Base-by-base conservation (phyloP, 2,329 filamentous ascomycete genomes). In the Colletotrichum cordylinicola region DNA sequence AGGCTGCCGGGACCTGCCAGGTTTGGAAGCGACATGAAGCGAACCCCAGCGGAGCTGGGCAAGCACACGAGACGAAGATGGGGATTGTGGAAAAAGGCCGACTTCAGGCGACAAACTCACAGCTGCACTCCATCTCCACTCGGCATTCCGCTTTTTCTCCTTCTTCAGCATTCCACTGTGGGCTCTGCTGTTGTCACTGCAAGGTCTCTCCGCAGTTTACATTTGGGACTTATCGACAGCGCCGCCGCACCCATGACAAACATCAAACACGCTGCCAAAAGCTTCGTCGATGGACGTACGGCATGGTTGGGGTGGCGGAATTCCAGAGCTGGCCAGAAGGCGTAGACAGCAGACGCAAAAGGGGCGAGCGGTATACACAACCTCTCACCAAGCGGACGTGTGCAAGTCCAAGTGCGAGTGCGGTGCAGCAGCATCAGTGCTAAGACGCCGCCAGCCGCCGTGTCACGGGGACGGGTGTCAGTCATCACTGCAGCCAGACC, bases 61-160 rank as follows among this genome's bases (percentile, higher is more conserved):
- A 39, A 75, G 39, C 62, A 75, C 64, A 67, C 69, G 69, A 73
- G 62, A 75, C 70, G 67, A 70, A 75, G 55, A 75, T 35, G 68
- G 62, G 56, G 61, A 37, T 65, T 71, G 56, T 35, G 35, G 68
- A 16, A 43, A 33, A 35, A 27, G 43, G 43, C 33, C 43, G 21
- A 18, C 24, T 33, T 35, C 39, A 48, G 66, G 29, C 43, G 37
- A 31, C 43, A 27, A 29, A 43, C 39, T 39, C n/a, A 21, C 43
- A 52, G 43, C 31, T 29, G 31, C 21, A 72, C 31, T 56, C 69
- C 33, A 56, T 52, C 24, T 43, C 43, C 31, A 37, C n/a, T 62
- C 69, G 55, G 72, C 68, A 72, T 75, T 75, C 68, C 68, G 52
- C 37, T 37, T 43, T 48, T 64, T 48, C 9, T 56, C 24, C 58